A percentile compares a stretch with the other conserved stretches of the same genome.
Conservation (phyloP, 768 basidiomycete genomes). For the Suillus decipiens region DNA sequence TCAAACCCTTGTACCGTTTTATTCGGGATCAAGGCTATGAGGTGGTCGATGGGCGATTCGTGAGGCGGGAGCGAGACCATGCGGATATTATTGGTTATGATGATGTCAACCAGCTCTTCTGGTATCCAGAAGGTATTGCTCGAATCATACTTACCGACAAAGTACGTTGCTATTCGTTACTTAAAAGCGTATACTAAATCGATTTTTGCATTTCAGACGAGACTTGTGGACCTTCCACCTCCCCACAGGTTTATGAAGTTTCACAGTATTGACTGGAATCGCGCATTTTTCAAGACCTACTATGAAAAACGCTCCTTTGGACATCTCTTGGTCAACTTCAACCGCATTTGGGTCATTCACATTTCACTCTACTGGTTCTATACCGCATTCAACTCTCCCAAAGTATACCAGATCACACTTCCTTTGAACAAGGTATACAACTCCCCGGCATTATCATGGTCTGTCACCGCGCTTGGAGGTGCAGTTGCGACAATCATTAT, state of each 20-base stretch:
- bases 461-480: slow-evolving; percentile 91
- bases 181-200: not conserved
- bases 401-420: slow-evolving; percentile 63
- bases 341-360: slow-evolving; percentile 99
- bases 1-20: slow-evolving; percentile 94
- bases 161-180: slow-evolving; percentile 40
- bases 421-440: slow-evolving; percentile 45
- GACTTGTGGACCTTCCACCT: slow-evolving; percentile 88
- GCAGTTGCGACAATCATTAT: slow-evolving; percentile 96
- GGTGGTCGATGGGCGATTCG: slow-evolving; percentile 92
- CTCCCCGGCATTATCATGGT: slow-evolving; percentile 85
- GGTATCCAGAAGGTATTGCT: slow-evolving; percentile 99
- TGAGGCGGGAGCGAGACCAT: slow-evolving; percentile 91
- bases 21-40: slow-evolving; percentile 98
- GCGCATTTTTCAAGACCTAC: slow-evolving; percentile 98
- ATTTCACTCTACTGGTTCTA: slow-evolving; percentile 95
- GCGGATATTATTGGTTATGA: slow-evolving; percentile 96
- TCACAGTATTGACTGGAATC: slow-evolving; percentile 94
- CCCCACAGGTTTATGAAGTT: slow-evolving; percentile 96
- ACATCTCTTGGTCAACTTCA: slow-evolving; percentile 98
- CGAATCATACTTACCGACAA: slow-evolving; percentile 88
- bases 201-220: slow-evolving; percentile 53
- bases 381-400: slow-evolving; percentile 91
- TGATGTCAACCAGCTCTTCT: slow-evolving; percentile 98
- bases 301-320: slow-evolving; percentile 96